Evolutionary conservation across 2,329 filamentous ascomycete genomes (phyloP).

Genomic region (Hypoxylon sp.): DNA sequence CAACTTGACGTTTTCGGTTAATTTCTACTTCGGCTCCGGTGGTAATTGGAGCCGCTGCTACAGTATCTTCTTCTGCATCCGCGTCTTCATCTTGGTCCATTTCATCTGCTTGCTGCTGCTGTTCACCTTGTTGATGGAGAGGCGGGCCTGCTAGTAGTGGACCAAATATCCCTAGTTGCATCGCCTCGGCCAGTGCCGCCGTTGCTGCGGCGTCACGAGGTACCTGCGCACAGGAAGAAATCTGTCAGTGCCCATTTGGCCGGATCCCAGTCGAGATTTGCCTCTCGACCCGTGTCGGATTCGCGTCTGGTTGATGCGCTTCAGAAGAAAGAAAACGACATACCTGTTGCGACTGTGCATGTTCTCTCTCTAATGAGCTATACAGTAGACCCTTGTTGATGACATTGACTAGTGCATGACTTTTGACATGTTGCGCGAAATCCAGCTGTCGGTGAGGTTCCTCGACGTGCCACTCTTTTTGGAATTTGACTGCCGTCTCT

Average conservation of each 20-base stretch:
- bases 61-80: slow-evolving; percentile 48
- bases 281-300: slow-evolving; percentile 44
- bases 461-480: slow-evolving; percentile 77
- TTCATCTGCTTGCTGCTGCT: slow-evolving; percentile 53
- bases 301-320: slow-evolving; percentile 47
- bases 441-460: slow-evolving; percentile 74
- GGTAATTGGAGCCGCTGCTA: slow-evolving; percentile 41
- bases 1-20: slow-evolving; percentile 67
- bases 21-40: slow-evolving; percentile 60
- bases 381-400: slow-evolving; percentile 76
- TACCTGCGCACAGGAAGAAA: slow-evolving; percentile 61
- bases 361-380: slow-evolving; percentile 71
- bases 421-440: slow-evolving; percentile 76
- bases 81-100: slow-evolving; percentile 53
- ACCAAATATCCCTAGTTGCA: slow-evolving; percentile 70
- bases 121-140: slow-evolving; percentile 51
- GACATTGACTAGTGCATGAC: slow-evolving; percentile 73
- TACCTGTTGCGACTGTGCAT: slow-evolving; percentile 65
- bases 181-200: slow-evolving; percentile 63
- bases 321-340: slow-evolving; percentile 43
- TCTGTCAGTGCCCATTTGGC: slow-evolving; percentile 58
- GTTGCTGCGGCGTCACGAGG: slow-evolving; percentile 61
- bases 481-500: slow-evolving; percentile 77
- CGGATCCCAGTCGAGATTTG: slow-evolving; percentile 50
- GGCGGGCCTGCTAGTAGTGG: slow-evolving; percentile 65